Evolutionary conservation across 2,329 filamentous ascomycete genomes (phyloP).

Genomic region (Colletotrichum tropicale): DNA sequence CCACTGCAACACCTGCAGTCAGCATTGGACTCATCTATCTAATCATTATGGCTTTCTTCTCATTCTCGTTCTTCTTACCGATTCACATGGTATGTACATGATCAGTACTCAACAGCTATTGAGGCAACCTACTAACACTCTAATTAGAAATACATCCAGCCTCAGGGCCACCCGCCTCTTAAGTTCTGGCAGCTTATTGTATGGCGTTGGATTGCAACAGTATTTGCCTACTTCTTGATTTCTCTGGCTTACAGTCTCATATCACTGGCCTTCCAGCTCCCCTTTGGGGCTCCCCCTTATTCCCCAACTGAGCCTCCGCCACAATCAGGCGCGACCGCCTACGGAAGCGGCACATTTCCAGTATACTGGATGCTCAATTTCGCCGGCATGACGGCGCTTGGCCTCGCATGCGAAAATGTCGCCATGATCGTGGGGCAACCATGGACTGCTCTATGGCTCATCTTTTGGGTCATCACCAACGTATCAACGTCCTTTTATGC

Average conservation of each 20-base stretch:
- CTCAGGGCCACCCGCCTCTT: slow-evolving; percentile 59
- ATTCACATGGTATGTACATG: slow-evolving; percentile 52
- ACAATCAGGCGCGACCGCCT: slow-evolving; percentile 55
- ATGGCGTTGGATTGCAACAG: slow-evolving; percentile 62
- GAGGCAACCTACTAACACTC: neutral
- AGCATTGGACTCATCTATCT: slow-evolving; percentile 69
- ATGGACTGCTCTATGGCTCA: slow-evolving; percentile 65
- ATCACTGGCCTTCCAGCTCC: slow-evolving; percentile 66
- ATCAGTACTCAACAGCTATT: neutral
- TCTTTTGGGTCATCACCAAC: slow-evolving; percentile 73
- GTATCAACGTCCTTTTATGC: slow-evolving; percentile 65
- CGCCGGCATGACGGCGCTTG: slow-evolving; percentile 66
- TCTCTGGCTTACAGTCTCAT: slow-evolving; percentile 69
- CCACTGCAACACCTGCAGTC: slow-evolving; percentile 59
- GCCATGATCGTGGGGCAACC: slow-evolving; percentile 66
- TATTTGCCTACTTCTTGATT: slow-evolving; percentile 64
- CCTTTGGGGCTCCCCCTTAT: slow-evolving; percentile 55
- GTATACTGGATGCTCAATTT: slow-evolving; percentile 71
- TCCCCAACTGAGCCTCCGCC: slow-evolving; percentile 42
- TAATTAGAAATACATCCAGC: slow-evolving; percentile 52
- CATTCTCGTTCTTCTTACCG: slow-evolving; percentile 67
- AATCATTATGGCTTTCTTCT: slow-evolving; percentile 72
- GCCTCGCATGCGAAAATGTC: slow-evolving; percentile 68
- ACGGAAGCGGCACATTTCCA: slow-evolving; percentile 61
- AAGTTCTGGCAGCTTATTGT: slow-evolving; percentile 62